Percentiles rank a stretch among this genome's conserved stretches.
These are phyloP conservation scores for Mucor mucedo DNA, from an alignment of 371 early-diverging fungal genomes.

Conservation along the genomic window DNA sequence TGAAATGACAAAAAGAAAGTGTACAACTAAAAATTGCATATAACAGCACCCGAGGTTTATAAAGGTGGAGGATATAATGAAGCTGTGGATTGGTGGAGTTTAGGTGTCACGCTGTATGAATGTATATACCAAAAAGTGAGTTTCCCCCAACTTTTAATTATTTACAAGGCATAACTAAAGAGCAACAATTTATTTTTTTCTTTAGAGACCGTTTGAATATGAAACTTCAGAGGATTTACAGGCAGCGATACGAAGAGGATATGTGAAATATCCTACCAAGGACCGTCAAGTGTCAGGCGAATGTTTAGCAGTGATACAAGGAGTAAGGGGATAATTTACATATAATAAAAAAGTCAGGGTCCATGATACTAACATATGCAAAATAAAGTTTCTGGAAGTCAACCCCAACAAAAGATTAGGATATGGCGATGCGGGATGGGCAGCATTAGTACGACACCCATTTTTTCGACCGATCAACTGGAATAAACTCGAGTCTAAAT, in stretches of 20 bases:
- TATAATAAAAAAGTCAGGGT: too few relatives aligned
- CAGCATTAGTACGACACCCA: conserved; percentile 52
- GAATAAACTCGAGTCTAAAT: conserved; percentile 49
- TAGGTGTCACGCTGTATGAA: conserved; percentile 87
- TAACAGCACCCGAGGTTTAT: conserved; percentile 82
- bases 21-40: neutral
- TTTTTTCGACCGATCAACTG: conserved; percentile 59
- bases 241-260: conserved; percentile 59
- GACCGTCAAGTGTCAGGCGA: conserved; percentile 60
- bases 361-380: too few relatives aligned
- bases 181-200: neutral
- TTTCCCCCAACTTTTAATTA: neutral
- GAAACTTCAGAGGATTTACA: conserved; percentile 58
- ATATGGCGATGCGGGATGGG: conserved; percentile 52
- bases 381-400: conserved; percentile 47
- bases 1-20: too few relatives aligned
- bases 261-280: conserved; percentile 62
- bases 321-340: conserved; percentile 37
- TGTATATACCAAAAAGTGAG: conserved; percentile 62
- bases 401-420: conserved; percentile 59
- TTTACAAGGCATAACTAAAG: neutral
- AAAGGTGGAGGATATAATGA: conserved; percentile 72
- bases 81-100: conserved; percentile 91
- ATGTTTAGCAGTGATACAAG: conserved; percentile 66
- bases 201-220: conserved; percentile 67